Percentiles rank a stretch among this genome's conserved stretches.
Conservation (phyloP, 768 basidiomycete species). For the Psilocybe subaeruginosa region DNA sequence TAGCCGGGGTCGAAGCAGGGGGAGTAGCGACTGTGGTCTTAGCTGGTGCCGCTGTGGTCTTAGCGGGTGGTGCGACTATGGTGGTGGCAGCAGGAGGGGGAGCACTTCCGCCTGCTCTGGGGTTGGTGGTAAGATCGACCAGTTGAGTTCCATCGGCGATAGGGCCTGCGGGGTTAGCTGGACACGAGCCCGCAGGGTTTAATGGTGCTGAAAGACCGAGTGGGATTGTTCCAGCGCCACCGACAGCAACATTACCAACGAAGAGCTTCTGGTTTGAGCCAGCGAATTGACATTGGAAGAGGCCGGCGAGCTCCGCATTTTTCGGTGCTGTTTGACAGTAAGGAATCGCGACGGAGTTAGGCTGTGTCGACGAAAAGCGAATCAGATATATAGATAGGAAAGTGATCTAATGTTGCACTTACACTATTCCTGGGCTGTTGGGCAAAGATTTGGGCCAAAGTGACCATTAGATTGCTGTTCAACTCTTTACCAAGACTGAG, state of each 20-base stretch:
- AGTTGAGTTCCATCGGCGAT: slow-evolving; percentile 49
- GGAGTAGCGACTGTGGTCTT: slow-evolving; percentile 12
- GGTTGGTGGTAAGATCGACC: slow-evolving; percentile 37
- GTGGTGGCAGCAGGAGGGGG: slow-evolving; percentile 13
- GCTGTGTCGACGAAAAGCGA: slow-evolving; percentile 34
- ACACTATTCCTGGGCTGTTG: slow-evolving; percentile 56
- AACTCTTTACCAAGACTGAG: slow-evolving; percentile 47
- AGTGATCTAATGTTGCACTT: slow-evolving; percentile 22
- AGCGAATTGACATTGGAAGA: slow-evolving; percentile 57
- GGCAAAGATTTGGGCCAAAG: slow-evolving; percentile 47
- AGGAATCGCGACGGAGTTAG: slow-evolving; percentile 47
- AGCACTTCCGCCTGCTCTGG: slow-evolving; percentile 22
- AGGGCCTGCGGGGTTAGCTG: slow-evolving; percentile 43
- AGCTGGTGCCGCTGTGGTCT: slow-evolving; percentile 20
- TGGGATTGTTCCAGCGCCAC: slow-evolving; percentile 44
- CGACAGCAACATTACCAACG: slow-evolving; percentile 37
- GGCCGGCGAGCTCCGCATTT: slow-evolving; percentile 49
- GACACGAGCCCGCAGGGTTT: slow-evolving; percentile 50
- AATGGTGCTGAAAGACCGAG: slow-evolving; percentile 39
- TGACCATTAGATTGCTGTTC: slow-evolving; percentile 45
- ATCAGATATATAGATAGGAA: slow-evolving; percentile 7
- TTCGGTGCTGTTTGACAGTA: slow-evolving; percentile 53
- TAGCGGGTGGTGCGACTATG: slow-evolving; percentile 14
- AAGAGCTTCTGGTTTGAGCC: slow-evolving; percentile 45
- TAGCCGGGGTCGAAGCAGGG: slow-evolving; percentile 20